Evolutionary conservation across 192 early-diverging fungal species (phyloP).

Genomic region (Backusella westeae): DNA sequence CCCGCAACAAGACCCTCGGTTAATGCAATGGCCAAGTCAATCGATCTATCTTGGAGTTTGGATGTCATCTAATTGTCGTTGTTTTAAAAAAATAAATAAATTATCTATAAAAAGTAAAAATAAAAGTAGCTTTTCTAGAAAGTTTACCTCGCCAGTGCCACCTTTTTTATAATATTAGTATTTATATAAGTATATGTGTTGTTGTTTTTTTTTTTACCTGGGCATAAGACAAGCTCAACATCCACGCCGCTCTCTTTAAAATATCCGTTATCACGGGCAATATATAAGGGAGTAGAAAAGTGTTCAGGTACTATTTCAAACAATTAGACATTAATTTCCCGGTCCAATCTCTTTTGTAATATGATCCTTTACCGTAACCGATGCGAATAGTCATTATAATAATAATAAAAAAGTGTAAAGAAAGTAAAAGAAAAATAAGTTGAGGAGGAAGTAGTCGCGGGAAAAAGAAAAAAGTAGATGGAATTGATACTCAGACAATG

Average conservation of each 20-base stretch:
- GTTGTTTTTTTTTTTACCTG: slow-evolving; percentile 32
- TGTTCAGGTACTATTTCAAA: slow-evolving; percentile 62
- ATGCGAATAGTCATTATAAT: slow-evolving; percentile 9
- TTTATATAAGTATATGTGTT: neutral
- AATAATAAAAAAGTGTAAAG: neutral
- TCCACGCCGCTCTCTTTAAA: slow-evolving; percentile 49
- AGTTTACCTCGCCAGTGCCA: slow-evolving; percentile 50
- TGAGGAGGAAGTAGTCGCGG: too few relatives aligned
- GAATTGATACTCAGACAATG: too few relatives aligned
- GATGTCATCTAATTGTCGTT: slow-evolving; percentile 42
- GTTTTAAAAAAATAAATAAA: neutral
- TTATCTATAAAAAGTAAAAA: neutral
- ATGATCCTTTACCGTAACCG: slow-evolving; percentile 10
- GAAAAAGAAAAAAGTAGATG: too few relatives aligned
- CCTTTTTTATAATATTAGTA: slow-evolving; percentile 13
- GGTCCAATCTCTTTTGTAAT: neutral
- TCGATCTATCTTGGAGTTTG: slow-evolving; percentile 58
- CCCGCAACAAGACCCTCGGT: slow-evolving; percentile 81
- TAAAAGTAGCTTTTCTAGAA: neutral
- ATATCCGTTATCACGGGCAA: slow-evolving; percentile 56
- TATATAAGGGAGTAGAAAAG: slow-evolving; percentile 70
- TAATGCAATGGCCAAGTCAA: slow-evolving; percentile 84
- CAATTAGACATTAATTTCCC: neutral
- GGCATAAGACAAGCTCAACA: slow-evolving; percentile 58
- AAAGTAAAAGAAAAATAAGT: neutral